Conservation (phyloP, 257 asterid genomes). For the Thymus mandschuricus region DNA sequence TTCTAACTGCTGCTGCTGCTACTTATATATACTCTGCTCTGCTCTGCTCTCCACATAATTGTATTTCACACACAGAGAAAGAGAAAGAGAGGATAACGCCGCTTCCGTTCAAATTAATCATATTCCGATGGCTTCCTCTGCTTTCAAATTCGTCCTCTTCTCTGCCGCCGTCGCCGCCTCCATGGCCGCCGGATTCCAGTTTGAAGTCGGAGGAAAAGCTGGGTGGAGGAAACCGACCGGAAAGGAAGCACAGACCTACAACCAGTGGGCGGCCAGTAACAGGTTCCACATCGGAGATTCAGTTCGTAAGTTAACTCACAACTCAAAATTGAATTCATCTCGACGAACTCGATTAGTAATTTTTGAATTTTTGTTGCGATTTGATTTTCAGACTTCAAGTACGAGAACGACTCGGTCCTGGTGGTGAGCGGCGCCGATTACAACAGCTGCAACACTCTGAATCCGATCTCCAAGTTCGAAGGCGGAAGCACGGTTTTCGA, state of each 20-base stretch:
- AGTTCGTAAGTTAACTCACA: slow-evolving; percentile 43
- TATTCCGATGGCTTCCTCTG: slow-evolving; percentile 35
- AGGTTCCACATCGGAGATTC: slow-evolving; percentile 70
- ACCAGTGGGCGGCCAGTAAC: slow-evolving; percentile 69
- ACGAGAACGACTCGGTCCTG: slow-evolving; percentile 62
- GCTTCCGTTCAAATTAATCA: not conserved
- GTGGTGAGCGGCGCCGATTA: slow-evolving; percentile 56
- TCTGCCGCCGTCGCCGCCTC: slow-evolving; percentile 36
- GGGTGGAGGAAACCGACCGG: slow-evolving; percentile 71
- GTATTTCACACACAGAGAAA: no score
- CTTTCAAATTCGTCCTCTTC: slow-evolving; percentile 30
- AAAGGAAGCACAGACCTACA: slow-evolving; percentile 57
- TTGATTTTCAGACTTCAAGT: slow-evolving; percentile 55
- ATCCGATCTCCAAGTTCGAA: slow-evolving; percentile 55
- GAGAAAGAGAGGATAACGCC: not conserved
- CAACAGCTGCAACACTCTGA: slow-evolving; percentile 48
- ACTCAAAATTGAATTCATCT: not conserved
- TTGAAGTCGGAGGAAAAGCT: slow-evolving; percentile 53
- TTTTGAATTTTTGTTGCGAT: not conserved
- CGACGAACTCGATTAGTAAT: not conserved
- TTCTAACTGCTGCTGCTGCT: no score
- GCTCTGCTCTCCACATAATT: not conserved
- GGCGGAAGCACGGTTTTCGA: slow-evolving; percentile 56
- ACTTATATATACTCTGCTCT: no score
- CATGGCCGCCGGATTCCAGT: slow-evolving; percentile 45